Evolutionary conservation across 345 rosid species (phyloP).

Genomic region (Hibiscus syriacus): DNA sequence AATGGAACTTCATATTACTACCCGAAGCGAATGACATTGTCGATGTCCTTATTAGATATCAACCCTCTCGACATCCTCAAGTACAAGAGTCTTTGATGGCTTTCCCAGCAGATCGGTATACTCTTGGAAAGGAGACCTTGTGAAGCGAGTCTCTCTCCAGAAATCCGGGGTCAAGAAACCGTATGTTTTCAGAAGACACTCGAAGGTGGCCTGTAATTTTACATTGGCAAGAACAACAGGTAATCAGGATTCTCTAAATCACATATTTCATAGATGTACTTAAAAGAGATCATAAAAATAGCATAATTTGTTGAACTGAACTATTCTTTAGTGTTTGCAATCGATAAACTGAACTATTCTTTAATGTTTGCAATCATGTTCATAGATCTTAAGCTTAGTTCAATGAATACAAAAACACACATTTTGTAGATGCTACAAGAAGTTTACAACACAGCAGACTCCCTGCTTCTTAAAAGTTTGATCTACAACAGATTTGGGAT

Average conservation of each 20-base stretch:
- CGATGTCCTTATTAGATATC: neutral
- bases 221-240: neutral
- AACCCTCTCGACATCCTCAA: conserved; percentile 11
- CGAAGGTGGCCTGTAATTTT: conserved; percentile 46
- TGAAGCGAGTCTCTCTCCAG: conserved; percentile 57
- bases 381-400: neutral
- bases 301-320: neutral
- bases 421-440: too few species aligned
- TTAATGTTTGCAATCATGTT: neutral
- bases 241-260: neutral
- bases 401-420: too few species aligned
- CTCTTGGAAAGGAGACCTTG: conserved; percentile 56
- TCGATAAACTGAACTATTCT: too few species aligned
- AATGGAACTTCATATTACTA: neutral
- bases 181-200: conserved; percentile 58
- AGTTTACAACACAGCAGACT: too few species aligned
- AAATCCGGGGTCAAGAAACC: conserved; percentile 78
- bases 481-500: too few species aligned
- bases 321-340: neutral
- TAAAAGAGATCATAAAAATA: neutral
- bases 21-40: neutral
- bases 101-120: conserved; percentile 44
- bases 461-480: too few species aligned
- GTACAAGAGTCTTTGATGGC: conserved; percentile 24
- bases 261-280: neutral